phyloP scores from a whole-genome alignment of 306 rosid genomes.

The Cicer chorassanicum region DNA sequence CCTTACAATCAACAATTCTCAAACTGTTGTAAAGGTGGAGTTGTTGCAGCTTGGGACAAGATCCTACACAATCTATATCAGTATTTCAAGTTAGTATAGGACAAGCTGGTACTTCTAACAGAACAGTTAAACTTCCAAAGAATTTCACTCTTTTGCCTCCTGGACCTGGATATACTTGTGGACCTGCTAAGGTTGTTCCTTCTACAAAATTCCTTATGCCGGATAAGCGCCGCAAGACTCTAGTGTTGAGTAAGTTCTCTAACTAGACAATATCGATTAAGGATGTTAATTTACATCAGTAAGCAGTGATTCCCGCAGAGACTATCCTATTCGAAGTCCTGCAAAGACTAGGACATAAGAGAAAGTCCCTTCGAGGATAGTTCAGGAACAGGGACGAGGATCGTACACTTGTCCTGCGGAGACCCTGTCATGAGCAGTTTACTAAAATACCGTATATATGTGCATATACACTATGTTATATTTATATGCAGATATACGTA shows the following conservation, averaged over 20 bases:
- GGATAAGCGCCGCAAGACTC: slow-evolving; percentile 86
- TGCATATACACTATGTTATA: too few species aligned
- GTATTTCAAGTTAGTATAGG: slow-evolving; percentile 89
- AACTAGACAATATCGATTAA: neutral
- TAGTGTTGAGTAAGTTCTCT: slow-evolving; percentile 75
- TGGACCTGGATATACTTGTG: slow-evolving; percentile 92
- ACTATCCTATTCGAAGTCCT: too few species aligned
- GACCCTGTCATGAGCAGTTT: too few species aligned
- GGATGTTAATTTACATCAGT: too few species aligned
- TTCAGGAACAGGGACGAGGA: too few species aligned
- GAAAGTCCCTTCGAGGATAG: too few species aligned
- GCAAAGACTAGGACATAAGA: too few species aligned
- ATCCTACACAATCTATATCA: slow-evolving; percentile 76
- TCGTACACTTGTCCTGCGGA: too few species aligned
- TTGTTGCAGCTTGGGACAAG: slow-evolving; percentile 94
- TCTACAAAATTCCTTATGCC: slow-evolving; percentile 71
- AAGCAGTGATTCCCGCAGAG: too few species aligned
- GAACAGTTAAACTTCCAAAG: slow-evolving; percentile 83
- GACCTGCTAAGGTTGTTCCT: slow-evolving; percentile 88
- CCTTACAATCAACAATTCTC: slow-evolving; percentile 92
- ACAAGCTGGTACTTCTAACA: slow-evolving; percentile 78
- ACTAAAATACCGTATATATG: too few species aligned
- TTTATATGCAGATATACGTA: too few species aligned
- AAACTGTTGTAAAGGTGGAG: slow-evolving; percentile 96
- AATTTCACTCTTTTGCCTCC: slow-evolving; percentile 90